phyloP scores from a whole-genome alignment of 371 early-diverging fungal genomes.

The Globomyces sp. region DNA sequence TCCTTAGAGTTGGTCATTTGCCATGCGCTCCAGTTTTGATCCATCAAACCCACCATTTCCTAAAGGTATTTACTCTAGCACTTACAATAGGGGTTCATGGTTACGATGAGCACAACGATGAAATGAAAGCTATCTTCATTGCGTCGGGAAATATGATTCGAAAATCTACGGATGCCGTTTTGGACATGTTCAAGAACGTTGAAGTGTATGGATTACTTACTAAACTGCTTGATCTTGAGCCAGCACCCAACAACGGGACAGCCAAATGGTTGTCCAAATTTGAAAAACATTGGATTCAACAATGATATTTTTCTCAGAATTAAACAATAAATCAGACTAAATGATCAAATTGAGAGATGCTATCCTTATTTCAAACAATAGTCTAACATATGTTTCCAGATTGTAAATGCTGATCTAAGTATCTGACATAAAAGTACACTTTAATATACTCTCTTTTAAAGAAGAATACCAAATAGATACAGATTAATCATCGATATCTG shows the following conservation, averaged over 20 bases:
- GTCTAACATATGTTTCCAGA: too few relatives aligned
- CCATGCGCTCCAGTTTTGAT: slow-evolving; percentile 38
- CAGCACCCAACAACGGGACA: slow-evolving; percentile 73
- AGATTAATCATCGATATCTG: too few relatives aligned
- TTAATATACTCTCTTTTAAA: too few relatives aligned
- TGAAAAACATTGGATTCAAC: not conserved
- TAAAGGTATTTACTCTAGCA: slow-evolving; percentile 47
- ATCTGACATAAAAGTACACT: too few relatives aligned
- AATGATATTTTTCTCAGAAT: too few relatives aligned
- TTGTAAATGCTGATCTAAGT: too few relatives aligned
- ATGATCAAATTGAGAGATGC: too few relatives aligned
- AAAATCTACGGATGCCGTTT: not conserved
- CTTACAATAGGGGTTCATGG: slow-evolving; percentile 59
- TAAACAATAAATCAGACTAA: too few relatives aligned
- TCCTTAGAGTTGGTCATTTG: slow-evolving; percentile 39
- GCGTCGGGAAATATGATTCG: not conserved
- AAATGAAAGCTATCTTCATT: slow-evolving; percentile 11
- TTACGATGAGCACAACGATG: slow-evolving; percentile 70
- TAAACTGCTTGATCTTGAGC: slow-evolving; percentile 57
- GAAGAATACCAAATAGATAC: too few relatives aligned
- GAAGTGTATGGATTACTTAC: slow-evolving; percentile 73
- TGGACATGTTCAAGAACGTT: slow-evolving; percentile 44
- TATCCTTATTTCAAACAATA: too few relatives aligned
- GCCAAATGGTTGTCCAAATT: not conserved
- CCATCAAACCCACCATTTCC: slow-evolving; percentile 32